Evolutionary conservation across 2,329 filamentous ascomycete genomes (phyloP).

Genomic region (Exophiala alcalophila): DNA sequence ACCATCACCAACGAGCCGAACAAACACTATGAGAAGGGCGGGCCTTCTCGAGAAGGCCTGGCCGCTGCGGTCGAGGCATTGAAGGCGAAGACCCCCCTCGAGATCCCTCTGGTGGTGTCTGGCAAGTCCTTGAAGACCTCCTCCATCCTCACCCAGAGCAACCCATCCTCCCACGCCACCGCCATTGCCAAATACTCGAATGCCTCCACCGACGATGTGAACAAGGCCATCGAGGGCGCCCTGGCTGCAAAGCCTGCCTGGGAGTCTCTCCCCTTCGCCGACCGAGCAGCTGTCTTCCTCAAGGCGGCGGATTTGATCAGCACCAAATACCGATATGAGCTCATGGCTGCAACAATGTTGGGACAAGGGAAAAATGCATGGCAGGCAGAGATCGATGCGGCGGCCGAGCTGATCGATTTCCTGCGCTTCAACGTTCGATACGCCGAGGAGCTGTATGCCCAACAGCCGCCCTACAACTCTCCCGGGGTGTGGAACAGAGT

Average conservation of each 20-base stretch:
- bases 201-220: conserved; percentile 72
- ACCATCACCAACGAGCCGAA: conserved; percentile 92
- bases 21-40: conserved; percentile 84
- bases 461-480: conserved; percentile 81
- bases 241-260: conserved; percentile 82
- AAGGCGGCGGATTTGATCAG: conserved; percentile 91
- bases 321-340: conserved; percentile 90
- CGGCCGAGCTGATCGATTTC: conserved; percentile 90
- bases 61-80: conserved; percentile 68
- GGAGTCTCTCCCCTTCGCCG: conserved; percentile 82
- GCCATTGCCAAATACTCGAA: conserved; percentile 81
- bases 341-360: conserved; percentile 94
- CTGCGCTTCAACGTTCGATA: conserved; percentile 92
- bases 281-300: conserved; percentile 88
- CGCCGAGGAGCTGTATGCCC: conserved; percentile 82
- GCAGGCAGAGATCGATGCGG: conserved; percentile 98
- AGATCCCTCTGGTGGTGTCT: conserved; percentile 78
- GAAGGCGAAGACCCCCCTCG: conserved; percentile 66
- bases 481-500: conserved; percentile 83
- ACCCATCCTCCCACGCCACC: conserved; percentile 76
- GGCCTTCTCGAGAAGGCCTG: conserved; percentile 72
- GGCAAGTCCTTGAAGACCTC: conserved; percentile 74
- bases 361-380: conserved; percentile 98
- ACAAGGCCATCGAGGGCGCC: conserved; percentile 75
- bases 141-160: conserved; percentile 66